phyloP scores from a whole-genome alignment of 75 land plant genomes.

The Gnetum montanum region DNA sequence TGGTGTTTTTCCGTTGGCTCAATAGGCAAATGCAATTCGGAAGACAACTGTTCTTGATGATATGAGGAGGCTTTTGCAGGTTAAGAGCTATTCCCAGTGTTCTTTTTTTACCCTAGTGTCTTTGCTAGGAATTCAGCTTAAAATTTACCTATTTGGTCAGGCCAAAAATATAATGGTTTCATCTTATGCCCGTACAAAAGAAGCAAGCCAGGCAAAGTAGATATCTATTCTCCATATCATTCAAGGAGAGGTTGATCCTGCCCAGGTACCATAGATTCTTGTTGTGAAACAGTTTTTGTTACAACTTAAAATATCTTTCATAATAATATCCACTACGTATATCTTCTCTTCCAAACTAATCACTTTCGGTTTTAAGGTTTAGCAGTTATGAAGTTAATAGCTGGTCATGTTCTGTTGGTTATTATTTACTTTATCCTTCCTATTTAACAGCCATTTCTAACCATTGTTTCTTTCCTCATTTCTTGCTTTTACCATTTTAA shows the following conservation, averaged over 20 bases:
- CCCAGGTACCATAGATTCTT: constrained; percentile 72
- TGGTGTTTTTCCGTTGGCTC: constrained; percentile 9
- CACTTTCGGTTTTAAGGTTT: no score
- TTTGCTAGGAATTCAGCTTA: background rate
- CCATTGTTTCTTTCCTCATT: no score
- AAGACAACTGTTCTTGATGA: constrained; percentile 99
- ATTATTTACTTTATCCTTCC: background rate
- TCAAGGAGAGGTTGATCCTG: constrained; percentile 99
- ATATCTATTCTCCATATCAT: constrained; percentile 96
- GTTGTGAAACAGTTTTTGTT: no score
- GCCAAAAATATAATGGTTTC: constrained; percentile 99
- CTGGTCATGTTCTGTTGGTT: background rate
- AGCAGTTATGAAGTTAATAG: no score
- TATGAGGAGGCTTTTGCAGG: constrained; percentile 98
- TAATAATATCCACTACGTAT: no score
- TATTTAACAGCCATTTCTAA: background rate
- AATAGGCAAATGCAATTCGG: constrained; percentile 97
- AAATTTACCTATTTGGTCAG: constrained; percentile 21
- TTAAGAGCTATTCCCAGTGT: background rate
- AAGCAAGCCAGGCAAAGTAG: constrained; percentile 97
- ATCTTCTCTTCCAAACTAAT: no score
- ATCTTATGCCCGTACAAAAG: constrained; percentile 97
- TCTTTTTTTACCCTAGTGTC: background rate
- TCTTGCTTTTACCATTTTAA: background rate
- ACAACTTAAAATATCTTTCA: no score